Percentiles rank a stretch among this genome's conserved stretches.
Conservation (phyloP, 2,329 filamentous ascomycete species). For the Fusarium xyrophilum region DNA sequence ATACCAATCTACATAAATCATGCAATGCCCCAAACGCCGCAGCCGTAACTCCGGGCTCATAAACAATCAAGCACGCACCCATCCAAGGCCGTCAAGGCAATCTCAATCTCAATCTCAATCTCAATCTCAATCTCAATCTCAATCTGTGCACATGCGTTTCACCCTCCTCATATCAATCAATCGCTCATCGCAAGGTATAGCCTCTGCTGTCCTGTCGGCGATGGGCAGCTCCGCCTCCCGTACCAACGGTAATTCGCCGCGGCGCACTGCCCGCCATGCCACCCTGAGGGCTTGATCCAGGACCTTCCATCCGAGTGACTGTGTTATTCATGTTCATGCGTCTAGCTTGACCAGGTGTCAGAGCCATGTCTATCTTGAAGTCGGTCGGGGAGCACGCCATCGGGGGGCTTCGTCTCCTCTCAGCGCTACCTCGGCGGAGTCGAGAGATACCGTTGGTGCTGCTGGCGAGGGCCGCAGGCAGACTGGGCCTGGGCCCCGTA, state of each 20-base stretch:
- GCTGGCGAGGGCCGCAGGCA: conserved; percentile 55
- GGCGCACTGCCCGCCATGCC: conserved; percentile 36
- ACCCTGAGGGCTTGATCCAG: conserved; percentile 38
- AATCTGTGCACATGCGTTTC: conserved; percentile 7
- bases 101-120: conserved; percentile 2
- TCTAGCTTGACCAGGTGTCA: conserved; percentile 63
- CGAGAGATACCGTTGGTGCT: conserved; percentile 64
- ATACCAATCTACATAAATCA: conserved; percentile 33
- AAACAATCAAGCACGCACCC: conserved; percentile 33
- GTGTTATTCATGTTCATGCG: conserved; percentile 62
- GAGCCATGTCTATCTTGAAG: conserved; percentile 46
- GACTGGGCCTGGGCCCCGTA: conserved; percentile 43
- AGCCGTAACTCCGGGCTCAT: conserved; percentile 38
- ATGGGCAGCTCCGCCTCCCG: conserved; percentile 40
- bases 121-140: conserved; percentile 34
- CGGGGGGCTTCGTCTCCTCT: conserved; percentile 61
- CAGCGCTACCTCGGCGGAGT: conserved; percentile 57
- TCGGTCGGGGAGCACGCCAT: conserved; percentile 60
- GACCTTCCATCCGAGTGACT: conserved; percentile 38
- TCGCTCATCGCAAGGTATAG: conserved; percentile 45
- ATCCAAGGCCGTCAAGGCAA: conserved; percentile 35
- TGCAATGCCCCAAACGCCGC: conserved; percentile 28
- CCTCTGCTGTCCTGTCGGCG: conserved; percentile 44
- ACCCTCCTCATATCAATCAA: neutral
- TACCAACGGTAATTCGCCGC: conserved; percentile 50